Evolutionary conservation across 2,329 filamentous ascomycete species (phyloP).

Genomic region (Colletotrichum tropicale): DNA sequence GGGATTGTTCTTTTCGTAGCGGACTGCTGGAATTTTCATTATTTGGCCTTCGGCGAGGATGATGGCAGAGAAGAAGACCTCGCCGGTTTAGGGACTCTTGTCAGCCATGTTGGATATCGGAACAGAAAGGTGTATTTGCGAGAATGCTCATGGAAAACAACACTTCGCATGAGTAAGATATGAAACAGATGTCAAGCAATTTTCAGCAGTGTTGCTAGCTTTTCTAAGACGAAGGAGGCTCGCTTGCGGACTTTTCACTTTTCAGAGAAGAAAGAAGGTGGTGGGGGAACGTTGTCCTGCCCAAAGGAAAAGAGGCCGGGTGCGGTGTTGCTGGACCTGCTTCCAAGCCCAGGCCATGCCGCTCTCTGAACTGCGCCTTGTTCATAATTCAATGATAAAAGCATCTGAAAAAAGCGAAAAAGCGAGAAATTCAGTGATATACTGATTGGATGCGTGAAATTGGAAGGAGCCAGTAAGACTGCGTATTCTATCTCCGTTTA

Average conservation of each 20-base stretch:
- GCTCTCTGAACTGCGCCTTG: neutral
- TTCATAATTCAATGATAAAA: neutral
- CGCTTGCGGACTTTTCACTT: neutral
- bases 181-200: neutral
- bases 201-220: neutral
- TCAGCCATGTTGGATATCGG: neutral
- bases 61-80: neutral
- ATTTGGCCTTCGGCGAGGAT: neutral
- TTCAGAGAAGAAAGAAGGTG: neutral
- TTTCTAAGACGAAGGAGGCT: neutral
- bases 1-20: neutral
- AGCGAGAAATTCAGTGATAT: neutral
- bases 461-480: neutral
- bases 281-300: neutral
- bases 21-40: neutral
- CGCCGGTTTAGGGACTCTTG: neutral
- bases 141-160: neutral
- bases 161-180: neutral
- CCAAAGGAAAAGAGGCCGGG: neutral
- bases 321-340: neutral
- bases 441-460: neutral
- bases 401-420: neutral
- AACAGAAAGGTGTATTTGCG: neutral
- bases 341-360: neutral
- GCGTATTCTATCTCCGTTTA: neutral